Evolutionary conservation across 2,329 filamentous ascomycete species (phyloP), one percentile per base, ranked within the genome.

Genomic region (Paraconiothyrium brasiliense): DNA sequence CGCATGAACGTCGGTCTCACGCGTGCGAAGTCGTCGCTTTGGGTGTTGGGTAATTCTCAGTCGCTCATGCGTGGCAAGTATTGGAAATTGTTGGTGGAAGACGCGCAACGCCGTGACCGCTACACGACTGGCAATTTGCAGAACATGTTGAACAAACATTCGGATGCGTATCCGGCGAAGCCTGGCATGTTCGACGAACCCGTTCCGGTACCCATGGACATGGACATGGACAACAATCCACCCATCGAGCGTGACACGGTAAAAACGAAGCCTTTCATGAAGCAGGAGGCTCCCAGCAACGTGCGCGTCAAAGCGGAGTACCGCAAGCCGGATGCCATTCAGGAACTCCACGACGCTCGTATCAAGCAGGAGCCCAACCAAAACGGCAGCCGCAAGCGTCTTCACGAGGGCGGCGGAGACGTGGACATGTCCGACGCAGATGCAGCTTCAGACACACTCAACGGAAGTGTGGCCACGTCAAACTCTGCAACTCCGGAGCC

Each of bases 1-100:
- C 94, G 95, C 85, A 98, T 99, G 96, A 99, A 99, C 79, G 95
- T 99, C 73, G 95, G 95, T 82, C 84, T 99, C 62, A 99, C 95
- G 24, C 91, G 95, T 84, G 96, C 95, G 5, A 97, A 97, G 79
- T 97, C 92, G 10, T 97, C 94, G 37, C 85, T 99, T 10, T 99
- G 94, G 92, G 94, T 99, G 60, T 85, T 99, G 30, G 95, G 95
- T 68, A 96, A 98, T 78, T 95, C 95, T 0, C 86, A 90, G 60
- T 93, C 94, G 37, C 85, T 99, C 56, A 84, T 90, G 27, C 91
- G 96, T 74, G 95, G 95, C 62, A 88, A 95, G 73, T 97, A 93
- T 79, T 99, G 96, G 95, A 89, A 86, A 64, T 90, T 90, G 66
- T 85, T 99, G 47, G 92, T 99, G 57, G 86, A 91, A 37, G 92